These are phyloP conservation scores for Phytophthora kernoviae DNA, from an alignment of 352 stramenopile species.

Conservation along the genomic window DNA sequence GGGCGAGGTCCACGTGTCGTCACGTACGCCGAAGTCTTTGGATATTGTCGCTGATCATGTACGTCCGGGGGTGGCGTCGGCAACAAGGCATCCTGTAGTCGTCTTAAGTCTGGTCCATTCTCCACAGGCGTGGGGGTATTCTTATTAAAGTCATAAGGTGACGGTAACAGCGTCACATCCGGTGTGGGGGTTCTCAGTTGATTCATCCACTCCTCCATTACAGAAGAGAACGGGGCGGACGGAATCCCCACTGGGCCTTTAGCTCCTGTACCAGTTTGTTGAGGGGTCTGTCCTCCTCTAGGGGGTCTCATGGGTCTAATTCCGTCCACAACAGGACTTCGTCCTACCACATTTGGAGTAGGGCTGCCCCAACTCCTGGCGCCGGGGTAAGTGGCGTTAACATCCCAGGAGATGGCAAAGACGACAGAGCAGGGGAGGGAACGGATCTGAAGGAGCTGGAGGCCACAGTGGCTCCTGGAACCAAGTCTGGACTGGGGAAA, in stretches of 20 bases:
- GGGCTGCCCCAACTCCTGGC: slow-evolving; percentile 2
- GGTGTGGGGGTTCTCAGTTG: slow-evolving; percentile 78
- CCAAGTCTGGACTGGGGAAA: slow-evolving; percentile 40
- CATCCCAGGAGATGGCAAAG: slow-evolving; percentile 56
- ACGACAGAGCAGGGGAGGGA: slow-evolving; percentile 44
- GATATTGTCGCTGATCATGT: slow-evolving; percentile 62
- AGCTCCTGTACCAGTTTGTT: slow-evolving; percentile 25
- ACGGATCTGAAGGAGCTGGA: slow-evolving; percentile 39
- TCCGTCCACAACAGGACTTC: slow-evolving; percentile 41
- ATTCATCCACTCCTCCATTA: slow-evolving; percentile 87
- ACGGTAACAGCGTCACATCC: slow-evolving; percentile 79
- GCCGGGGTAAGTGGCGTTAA: slow-evolving; percentile 48
- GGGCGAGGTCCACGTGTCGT: slow-evolving; percentile 49
- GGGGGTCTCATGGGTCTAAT: slow-evolving; percentile 31
- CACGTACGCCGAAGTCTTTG: slow-evolving; percentile 69
- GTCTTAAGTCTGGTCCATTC: slow-evolving; percentile 66
- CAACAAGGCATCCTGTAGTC: slow-evolving; percentile 77
- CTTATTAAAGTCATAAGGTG: slow-evolving; percentile 81
- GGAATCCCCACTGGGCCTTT: slow-evolving; percentile 18
- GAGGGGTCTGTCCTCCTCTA: slow-evolving; percentile 8
- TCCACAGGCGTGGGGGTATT: slow-evolving; percentile 78
- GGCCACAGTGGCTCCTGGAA: slow-evolving; percentile 27
- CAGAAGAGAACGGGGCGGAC: slow-evolving; percentile 62
- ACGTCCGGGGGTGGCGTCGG: slow-evolving; percentile 68
- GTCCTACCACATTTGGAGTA: slow-evolving; percentile 21